Base-by-base conservation (phyloP, 1,284 basidiomycete genomes). In the Sporisorium scitamineum region DNA sequence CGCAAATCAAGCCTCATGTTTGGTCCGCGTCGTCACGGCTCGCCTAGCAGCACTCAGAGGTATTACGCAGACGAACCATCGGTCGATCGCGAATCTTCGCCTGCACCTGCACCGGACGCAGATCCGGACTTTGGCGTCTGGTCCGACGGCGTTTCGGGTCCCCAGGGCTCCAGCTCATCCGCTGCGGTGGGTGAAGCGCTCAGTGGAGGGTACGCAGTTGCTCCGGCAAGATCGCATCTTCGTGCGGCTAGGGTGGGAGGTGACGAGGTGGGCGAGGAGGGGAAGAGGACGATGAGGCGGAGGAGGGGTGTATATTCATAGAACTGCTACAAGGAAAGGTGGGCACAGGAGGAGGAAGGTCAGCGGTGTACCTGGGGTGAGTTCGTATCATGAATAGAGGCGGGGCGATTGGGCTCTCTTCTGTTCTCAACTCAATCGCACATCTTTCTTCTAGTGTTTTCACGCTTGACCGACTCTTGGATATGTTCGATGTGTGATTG, bases 301-400 rank as follows among this genome's bases (percentile, higher is more conserved):
- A 70, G 1, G 78, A 77, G 27, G 79, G 79, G 79, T 81, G 2
- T 81, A 81, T 26, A 78, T 80, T 39, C 79, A 81, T 50, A 45
- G 79, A 1, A 27, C 50, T 6, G 41, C 53, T 0, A 54, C 50
- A 11, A 20, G 22, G 41, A 39, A 31, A 20, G 52, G 24, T 8
- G 31, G 42, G 41, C 13, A 14, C 11, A 48, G 53, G 44, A 32
- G 29, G 20, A 48, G 51, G 22, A 52, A 48, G 27, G 48, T 47
- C 7, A 60, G 56, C 10, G 58, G 61, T 5, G 54, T 63, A 4
- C 67, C 61, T 14, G 50, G 50, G 1, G 47, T 48, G 5, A 39
- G 16, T 39, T 39, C 37, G 37, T 39, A 39, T 39, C 37, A 39
- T 39, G 37, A 39, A 18, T 39, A 39, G 18, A n/a, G n/a, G n/a